phyloP scores from a whole-genome alignment of 192 early-diverging fungal species.

The Entomortierella beljakovae region DNA sequence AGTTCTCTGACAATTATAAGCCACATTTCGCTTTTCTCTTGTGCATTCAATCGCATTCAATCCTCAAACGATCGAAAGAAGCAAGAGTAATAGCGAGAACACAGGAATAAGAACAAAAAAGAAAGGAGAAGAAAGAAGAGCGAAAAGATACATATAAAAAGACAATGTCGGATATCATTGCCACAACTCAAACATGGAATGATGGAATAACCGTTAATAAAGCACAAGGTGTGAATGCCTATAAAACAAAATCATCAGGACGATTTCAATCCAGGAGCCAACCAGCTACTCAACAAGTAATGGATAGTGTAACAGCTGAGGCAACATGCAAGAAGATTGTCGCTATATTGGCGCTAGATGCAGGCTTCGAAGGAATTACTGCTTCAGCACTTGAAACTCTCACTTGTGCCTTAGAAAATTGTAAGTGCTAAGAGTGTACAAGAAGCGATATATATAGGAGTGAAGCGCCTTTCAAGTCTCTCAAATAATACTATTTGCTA shows the following conservation, averaged over 20 bases:
- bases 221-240: neutral
- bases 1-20: too few species aligned
- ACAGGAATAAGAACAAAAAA: too few species aligned
- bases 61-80: too few species aligned
- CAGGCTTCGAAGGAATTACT: conserved; percentile 57
- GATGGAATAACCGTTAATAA: neutral
- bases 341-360: conserved; percentile 55
- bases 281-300: conserved; percentile 11
- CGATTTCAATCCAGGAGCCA: neutral
- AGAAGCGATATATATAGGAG: neutral
- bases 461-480: too few species aligned
- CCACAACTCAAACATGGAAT: neutral
- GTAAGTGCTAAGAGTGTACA: conserved; percentile 25
- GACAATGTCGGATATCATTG: conserved; percentile 39
- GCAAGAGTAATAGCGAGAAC: too few species aligned
- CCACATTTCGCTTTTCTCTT: too few species aligned
- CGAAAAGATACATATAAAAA: neutral
- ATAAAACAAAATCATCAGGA: neutral
- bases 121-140: conserved; percentile 3
- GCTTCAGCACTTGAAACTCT: conserved; percentile 53
- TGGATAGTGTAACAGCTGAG: conserved; percentile 34
- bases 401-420: conserved; percentile 51
- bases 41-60: too few species aligned
- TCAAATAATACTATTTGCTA: too few species aligned
- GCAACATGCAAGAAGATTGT: conserved; percentile 54